Conservation (phyloP, 176 grass and related monocot genomes). For the Oryza punctata region DNA sequence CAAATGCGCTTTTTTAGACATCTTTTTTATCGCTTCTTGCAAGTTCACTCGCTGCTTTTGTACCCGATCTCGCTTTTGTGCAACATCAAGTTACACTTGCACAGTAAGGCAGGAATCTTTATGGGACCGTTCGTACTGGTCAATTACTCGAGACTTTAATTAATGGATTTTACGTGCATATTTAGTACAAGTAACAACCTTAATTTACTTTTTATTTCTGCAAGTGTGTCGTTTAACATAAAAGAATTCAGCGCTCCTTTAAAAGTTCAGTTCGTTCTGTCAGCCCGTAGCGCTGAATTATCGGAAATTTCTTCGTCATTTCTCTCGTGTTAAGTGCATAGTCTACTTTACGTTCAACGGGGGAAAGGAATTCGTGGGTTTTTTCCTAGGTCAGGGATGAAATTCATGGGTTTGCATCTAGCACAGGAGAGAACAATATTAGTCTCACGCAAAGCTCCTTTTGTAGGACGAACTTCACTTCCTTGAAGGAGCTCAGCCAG, state of each 20-base stretch:
- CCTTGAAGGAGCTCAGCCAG: slow-evolving; percentile 82
- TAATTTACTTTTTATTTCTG: background rate
- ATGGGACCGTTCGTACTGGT: background rate
- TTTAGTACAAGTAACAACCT: background rate
- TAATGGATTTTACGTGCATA: background rate
- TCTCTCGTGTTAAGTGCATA: background rate
- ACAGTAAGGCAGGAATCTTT: background rate
- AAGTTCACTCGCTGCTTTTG: slow-evolving; percentile 15
- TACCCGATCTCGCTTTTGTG: background rate
- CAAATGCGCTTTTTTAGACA: slow-evolving; percentile 20
- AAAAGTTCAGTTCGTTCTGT: too few species aligned
- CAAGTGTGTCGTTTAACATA: background rate
- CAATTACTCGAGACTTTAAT: background rate
- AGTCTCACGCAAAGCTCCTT: slow-evolving; percentile 13
- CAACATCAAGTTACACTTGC: background rate
- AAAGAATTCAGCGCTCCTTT: background rate
- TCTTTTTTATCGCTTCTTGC: slow-evolving; percentile 27
- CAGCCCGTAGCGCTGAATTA: too few species aligned
- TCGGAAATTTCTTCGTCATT: background rate
- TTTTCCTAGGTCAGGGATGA: background rate
- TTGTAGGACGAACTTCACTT: slow-evolving; percentile 83
- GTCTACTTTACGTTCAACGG: background rate
- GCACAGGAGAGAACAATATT: background rate
- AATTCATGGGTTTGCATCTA: background rate
- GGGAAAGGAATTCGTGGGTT: too few species aligned